These are phyloP conservation scores for Oenanthe javanica DNA, from an alignment of 140 eudicot genomes.

Conservation along the genomic window DNA sequence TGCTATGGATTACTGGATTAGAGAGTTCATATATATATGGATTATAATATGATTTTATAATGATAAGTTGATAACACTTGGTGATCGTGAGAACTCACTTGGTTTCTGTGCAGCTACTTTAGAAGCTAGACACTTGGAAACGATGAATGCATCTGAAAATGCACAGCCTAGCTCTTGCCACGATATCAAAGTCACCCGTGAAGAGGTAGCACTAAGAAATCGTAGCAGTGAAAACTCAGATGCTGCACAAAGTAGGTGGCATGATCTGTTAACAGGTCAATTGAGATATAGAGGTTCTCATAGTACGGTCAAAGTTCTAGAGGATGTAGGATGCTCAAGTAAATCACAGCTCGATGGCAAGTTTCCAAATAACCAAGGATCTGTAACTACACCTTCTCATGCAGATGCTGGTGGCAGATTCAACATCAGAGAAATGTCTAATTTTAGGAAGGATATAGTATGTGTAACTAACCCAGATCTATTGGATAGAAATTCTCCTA, in stretches of 20 bases:
- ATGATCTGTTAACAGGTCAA: conserved; percentile 28
- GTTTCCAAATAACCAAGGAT: conserved; percentile 15
- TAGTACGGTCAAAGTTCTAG: conserved; percentile 21
- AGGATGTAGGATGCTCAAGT: conserved; percentile 26
- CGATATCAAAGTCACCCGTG: conserved; percentile 49
- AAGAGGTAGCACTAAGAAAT: conserved; percentile 61
- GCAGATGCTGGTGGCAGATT: not conserved
- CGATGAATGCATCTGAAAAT: conserved; percentile 42
- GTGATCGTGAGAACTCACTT: conserved; percentile 24
- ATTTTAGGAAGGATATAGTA: conserved; percentile 21
- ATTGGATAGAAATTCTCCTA: conserved; percentile 22
- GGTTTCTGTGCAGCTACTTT: conserved; percentile 28
- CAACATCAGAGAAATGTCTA: not conserved
- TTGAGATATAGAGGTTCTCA: conserved; percentile 18
- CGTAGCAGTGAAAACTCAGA: conserved; percentile 34
- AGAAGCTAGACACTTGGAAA: conserved; percentile 36
- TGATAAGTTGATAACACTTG: not conserved
- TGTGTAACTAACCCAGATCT: conserved; percentile 28
- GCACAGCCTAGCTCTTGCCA: conserved; percentile 53
- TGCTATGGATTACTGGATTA: not conserved
- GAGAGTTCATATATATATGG: not conserved
- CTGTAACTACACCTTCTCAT: conserved; percentile 12
- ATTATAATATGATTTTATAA: not conserved
- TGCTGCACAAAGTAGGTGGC: conserved; percentile 33
- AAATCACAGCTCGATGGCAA: conserved; percentile 32